phyloP scores from a whole-genome alignment of 257 asterid species.

The Coffea eugenioides region DNA sequence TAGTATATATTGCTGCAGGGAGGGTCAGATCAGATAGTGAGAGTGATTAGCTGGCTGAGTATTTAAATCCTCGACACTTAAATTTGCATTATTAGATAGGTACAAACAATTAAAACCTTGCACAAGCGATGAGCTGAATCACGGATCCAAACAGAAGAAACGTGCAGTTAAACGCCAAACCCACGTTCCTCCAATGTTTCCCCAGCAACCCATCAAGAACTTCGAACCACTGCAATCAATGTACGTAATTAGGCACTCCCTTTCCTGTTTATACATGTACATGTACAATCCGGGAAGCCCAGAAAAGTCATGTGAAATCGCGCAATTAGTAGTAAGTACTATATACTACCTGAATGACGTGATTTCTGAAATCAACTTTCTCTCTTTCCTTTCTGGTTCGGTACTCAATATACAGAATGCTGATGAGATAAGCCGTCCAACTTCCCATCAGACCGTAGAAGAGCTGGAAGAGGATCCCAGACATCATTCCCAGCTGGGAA shows the following conservation, averaged over 20 bases:
- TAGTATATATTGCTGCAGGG: constrained; percentile 79
- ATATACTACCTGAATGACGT: constrained; percentile 73
- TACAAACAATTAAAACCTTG: constrained; percentile 45
- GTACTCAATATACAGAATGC: constrained; percentile 77
- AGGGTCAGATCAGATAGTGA: background rate
- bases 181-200: constrained; percentile 95
- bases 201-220: constrained; percentile 94
- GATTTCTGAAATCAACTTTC: constrained; percentile 82
- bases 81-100: background rate
- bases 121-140: constrained; percentile 97
- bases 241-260: no score
- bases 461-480: constrained; percentile 74
- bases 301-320: constrained; percentile 28
- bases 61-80: background rate
- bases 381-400: constrained; percentile 83
- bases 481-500: constrained; percentile 86
- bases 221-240: constrained; percentile 78
- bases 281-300: background rate
- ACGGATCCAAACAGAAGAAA: constrained; percentile 96
- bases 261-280: no score
- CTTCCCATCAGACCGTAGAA: constrained; percentile 81
- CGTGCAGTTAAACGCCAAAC: constrained; percentile 92
- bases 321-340: no score
- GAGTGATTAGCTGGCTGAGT: background rate
- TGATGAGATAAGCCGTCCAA: constrained; percentile 89